Evolutionary conservation across 306 rosid genomes (phyloP), one percentile per base, ranked within the genome.

Genomic region (Acacia melanoxylon): DNA sequence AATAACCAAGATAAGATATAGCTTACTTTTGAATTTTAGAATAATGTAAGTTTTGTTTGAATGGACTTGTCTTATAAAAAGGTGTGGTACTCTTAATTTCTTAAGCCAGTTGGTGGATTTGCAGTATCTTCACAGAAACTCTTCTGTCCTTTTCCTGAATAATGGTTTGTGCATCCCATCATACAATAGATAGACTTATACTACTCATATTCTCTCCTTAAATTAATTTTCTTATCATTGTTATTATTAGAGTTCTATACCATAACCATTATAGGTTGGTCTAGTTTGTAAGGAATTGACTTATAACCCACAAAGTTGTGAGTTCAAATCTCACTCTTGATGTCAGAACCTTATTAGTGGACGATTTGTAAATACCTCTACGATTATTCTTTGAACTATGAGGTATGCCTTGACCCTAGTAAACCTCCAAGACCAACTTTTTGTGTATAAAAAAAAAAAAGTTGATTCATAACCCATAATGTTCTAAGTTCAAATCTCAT

Each of bases 11-110:
- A 82, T 83, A 83, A 74, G 84, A 85, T 69, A 85, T 62, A 86
- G 78, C 58, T 77, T 58, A 70, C 82, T 86, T 86, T 86, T 80
- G 37, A 75, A 84, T 80, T 82, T 81, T 27, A 68, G 78, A 82
- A 78, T 82, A 79, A 80, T 77, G 75, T 72, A 22, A 79, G 69
- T 77, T 71, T 40, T 85, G 72, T 77, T 80, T 78, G 86, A 86
- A 84, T 86, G 82, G 85, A 89, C 88, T 46, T 77, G 89, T 86
- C 89, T 82, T 82, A 41, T 63, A 84, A 84, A 86, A 89, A 89
- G 89, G 76, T 86, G 88, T 89, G 91, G 87, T 82, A 68, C 56
- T 77, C 78, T 77, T 79, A 82, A 77, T 83, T 82, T 84, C 82
- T 13, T 76, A 81, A 84, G 49, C 79, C 31, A 70, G 54, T 70